These are phyloP conservation scores for Paecilomyces fulvus DNA, from an alignment of 2,329 filamentous ascomycete genomes.

Conservation along the genomic window DNA sequence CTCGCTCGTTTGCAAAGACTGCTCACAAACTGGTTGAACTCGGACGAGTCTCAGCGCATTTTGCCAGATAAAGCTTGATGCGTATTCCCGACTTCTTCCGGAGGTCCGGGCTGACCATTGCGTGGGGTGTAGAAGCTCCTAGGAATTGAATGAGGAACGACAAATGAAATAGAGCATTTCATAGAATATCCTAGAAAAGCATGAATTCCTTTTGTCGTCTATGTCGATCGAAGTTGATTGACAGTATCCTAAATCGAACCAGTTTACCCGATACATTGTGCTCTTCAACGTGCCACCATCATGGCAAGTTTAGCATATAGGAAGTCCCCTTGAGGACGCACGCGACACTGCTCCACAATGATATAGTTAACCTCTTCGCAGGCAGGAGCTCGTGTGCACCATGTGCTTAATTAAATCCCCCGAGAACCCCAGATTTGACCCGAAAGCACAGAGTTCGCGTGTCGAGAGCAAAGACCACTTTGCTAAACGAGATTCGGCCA, in stretches of 20 bases:
- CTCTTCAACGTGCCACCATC: not conserved
- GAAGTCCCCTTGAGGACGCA: not conserved
- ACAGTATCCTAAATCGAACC: not conserved
- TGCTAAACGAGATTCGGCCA: not conserved
- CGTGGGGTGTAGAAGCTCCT: not conserved
- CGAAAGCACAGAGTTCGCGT: not conserved
- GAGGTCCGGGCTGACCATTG: not conserved
- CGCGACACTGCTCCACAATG: not conserved
- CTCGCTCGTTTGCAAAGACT: not conserved
- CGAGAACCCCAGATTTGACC: not conserved
- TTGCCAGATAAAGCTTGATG: not conserved
- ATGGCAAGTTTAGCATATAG: not conserved
- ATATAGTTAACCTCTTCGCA: not conserved
- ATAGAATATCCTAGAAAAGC: not conserved
- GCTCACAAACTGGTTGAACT: not conserved
- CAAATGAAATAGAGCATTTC: not conserved
- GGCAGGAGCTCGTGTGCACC: not conserved
- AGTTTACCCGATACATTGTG: not conserved
- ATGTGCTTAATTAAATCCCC: not conserved
- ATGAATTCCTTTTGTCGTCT: not conserved
- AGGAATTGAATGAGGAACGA: not conserved
- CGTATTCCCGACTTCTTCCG: not conserved
- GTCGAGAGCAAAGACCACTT: not conserved
- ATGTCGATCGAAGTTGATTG: not conserved
- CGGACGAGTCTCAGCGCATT: not conserved